Base-by-base conservation (phyloP, 768 basidiomycete species). In the Amanita rimosa region DNA sequence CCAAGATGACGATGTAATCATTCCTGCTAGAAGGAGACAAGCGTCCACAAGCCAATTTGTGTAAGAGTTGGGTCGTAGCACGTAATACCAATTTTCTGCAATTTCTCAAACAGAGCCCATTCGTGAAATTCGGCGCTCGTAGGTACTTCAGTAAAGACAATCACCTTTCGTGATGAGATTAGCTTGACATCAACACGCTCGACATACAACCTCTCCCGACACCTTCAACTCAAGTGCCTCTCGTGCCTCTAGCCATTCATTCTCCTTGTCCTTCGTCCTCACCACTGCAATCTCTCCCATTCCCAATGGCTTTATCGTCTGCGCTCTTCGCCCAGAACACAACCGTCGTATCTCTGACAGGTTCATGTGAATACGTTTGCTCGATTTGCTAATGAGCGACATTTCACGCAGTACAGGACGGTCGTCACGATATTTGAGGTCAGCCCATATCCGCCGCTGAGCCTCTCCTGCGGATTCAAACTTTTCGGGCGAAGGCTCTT, bases 221-320 rank as follows among this genome's bases (percentile, higher is more conserved):
- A 93, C 53, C 44, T 78, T 81, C 59, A 90, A 61, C 63, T 79
- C 71, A 58, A 95, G 64, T 4, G 95, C 95, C 64, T 99, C 94
- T 63, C 94, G 73, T 5, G 92, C 94, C 63, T 99, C 95, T 57
- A 96, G 55, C 82, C 88, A 97, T 60, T 85, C 82, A 52, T 85
- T 69, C 60, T 85, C 80, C 66, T 68, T 78, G 57, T 72, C 74
- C 55, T 72, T 72, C 44, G 85, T 91, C 64, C 70, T 75, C 14
- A 99, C 79, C 8, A 98, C 78, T 17, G 88, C 86, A 54, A 98
- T 79, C 69, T 99, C 96, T 14, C 96, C 94, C 73, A 98, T 78
- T 0, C 85, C 83, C 47, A 98, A 69, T 0, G 94, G 91, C 52
- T 79, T 79, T 10, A 96, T 75, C 8, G 78, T 81, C 61, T 87